Conservation (phyloP, 202 grass and related monocot genomes). For the Bolboschoenoplectus hybrid region DNA sequence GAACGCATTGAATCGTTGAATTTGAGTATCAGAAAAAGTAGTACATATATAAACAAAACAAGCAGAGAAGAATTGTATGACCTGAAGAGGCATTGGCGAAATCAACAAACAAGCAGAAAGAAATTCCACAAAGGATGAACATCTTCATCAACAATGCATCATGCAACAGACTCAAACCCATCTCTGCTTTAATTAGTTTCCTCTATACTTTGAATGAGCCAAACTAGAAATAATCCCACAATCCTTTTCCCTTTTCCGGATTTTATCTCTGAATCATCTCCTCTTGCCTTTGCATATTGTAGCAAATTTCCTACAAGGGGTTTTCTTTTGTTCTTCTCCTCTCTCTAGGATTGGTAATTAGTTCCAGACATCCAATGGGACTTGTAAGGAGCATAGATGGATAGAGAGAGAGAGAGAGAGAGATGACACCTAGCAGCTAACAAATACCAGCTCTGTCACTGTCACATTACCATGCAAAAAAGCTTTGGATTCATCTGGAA, state of each 20-base stretch:
- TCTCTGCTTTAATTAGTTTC: background rate
- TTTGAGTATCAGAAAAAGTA: background rate
- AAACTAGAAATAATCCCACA: background rate
- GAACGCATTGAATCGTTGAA: background rate
- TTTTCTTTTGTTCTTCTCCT: background rate
- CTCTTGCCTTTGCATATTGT: background rate
- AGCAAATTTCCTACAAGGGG: background rate
- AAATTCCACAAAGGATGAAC: slow-evolving; percentile 13
- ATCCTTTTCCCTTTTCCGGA: background rate
- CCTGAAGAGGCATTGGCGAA: slow-evolving; percentile 16
- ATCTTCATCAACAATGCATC: slow-evolving; percentile 18
- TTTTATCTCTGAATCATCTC: slow-evolving; percentile 8
- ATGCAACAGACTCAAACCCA: background rate
- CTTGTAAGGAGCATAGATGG: background rate
- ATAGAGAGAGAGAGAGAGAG: slow-evolving; percentile 4
- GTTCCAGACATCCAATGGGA: background rate
- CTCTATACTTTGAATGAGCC: background rate
- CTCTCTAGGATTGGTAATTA: background rate
- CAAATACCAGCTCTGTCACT: slow-evolving; percentile 30
- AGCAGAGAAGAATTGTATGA: background rate
- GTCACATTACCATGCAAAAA: slow-evolving; percentile 16
- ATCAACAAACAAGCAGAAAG: slow-evolving; percentile 22
- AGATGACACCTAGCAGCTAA: background rate
- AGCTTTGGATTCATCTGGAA: slow-evolving; percentile 20
- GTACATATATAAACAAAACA: background rate